Conservation (phyloP, 1,284 basidiomycete species). For the Boletus mariae region DNA sequence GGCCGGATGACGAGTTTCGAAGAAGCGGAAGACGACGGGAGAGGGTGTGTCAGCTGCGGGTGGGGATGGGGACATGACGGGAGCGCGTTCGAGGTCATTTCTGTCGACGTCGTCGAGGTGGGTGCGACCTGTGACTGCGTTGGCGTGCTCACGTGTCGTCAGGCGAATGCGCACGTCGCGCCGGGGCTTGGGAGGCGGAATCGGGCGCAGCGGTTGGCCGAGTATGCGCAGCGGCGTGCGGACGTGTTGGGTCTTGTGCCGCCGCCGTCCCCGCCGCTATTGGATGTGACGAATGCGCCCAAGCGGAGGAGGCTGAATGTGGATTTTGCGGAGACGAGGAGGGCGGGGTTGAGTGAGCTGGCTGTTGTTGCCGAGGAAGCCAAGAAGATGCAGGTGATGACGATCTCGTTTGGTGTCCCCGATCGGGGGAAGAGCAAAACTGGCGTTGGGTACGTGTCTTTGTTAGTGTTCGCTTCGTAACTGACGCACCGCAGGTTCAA, state of each 20-base stretch:
- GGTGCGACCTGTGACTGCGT: conserved; percentile 21
- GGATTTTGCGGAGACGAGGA: conserved; percentile 26
- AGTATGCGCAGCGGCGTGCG: conserved; percentile 59
- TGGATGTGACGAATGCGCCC: conserved; percentile 33
- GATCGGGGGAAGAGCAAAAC: conserved; percentile 38
- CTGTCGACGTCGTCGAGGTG: conserved; percentile 60
- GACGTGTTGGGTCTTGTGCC: conserved; percentile 45
- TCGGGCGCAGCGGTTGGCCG: conserved; percentile 59
- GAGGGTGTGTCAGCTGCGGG: conserved; percentile 57
- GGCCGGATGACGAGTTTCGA: conserved; percentile 29
- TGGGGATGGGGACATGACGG: conserved; percentile 77
- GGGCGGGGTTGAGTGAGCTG: conserved; percentile 18
- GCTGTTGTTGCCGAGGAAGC: conserved; percentile 31
- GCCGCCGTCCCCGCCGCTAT: conserved; percentile 27
- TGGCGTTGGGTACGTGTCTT: conserved; percentile 42
- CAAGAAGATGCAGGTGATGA: conserved; percentile 40
- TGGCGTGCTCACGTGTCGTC: conserved; percentile 9
- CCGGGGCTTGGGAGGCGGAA: conserved; percentile 52
- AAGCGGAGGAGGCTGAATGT: conserved; percentile 24
- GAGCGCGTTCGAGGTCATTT: conserved; percentile 65
- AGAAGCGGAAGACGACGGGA: conserved; percentile 61
- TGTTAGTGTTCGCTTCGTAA: not conserved
- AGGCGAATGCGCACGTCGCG: conserved; percentile 44
- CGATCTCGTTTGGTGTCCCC: conserved; percentile 43
- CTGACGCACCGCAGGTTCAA: conserved; percentile 47